phyloP scores from a whole-genome alignment of 495 filamentous ascomycete species.

The Entonaema liquescens region DNA sequence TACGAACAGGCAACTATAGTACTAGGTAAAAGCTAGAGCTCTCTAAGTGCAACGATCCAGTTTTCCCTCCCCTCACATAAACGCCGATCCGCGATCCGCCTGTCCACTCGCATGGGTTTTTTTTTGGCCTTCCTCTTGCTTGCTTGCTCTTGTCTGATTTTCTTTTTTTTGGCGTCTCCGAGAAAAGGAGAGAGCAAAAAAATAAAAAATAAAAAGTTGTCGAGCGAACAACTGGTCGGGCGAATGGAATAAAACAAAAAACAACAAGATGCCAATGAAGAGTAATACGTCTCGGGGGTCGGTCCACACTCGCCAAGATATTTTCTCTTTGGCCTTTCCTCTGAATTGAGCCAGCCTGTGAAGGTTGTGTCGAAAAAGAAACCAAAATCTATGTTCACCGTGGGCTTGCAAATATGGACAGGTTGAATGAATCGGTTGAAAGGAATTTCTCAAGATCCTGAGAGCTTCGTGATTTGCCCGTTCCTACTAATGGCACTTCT shows the following conservation, averaged over 20 bases:
- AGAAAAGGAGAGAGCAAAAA: not conserved
- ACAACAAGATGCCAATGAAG: not conserved
- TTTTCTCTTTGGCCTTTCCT: not conserved
- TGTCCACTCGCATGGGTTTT: slow-evolving; percentile 6
- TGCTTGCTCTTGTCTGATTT: not conserved
- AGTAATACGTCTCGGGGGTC: not conserved
- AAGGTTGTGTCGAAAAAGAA: slow-evolving; percentile 11
- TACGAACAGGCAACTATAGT: slow-evolving; percentile 21
- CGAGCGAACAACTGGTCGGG: not conserved
- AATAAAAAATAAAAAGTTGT: not conserved
- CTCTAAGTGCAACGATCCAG: slow-evolving; percentile 11
- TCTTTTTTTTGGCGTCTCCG: not conserved
- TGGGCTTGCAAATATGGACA: slow-evolving; percentile 25
- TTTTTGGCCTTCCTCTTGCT: not conserved
- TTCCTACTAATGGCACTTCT: not conserved
- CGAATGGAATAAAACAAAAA: not conserved
- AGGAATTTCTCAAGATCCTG: not conserved
- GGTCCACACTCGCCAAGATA: not conserved
- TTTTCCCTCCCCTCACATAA: slow-evolving; percentile 18
- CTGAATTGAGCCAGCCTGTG: not conserved
- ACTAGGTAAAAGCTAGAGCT: slow-evolving; percentile 18
- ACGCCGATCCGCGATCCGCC: slow-evolving; percentile 33
- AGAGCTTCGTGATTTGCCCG: slow-evolving; percentile 2
- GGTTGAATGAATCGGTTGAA: slow-evolving; percentile 4
- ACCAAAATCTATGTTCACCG: slow-evolving; percentile 14